These are phyloP conservation scores for Echium plantagineum DNA, from an alignment of 257 asterid genomes.

Conservation along the genomic window DNA sequence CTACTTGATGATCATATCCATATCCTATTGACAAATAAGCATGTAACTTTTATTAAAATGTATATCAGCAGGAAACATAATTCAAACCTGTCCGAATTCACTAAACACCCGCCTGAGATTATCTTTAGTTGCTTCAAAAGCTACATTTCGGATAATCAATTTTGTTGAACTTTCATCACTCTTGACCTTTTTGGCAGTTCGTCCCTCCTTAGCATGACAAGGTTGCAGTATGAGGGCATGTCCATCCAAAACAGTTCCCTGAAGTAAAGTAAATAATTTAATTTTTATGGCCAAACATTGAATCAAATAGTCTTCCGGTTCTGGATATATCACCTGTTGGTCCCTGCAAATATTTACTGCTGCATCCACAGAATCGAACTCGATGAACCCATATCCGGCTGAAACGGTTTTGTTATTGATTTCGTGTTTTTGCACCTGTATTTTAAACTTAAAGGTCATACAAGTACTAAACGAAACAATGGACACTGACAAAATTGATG, in stretches of 20 bases:
- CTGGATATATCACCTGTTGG: conserved; percentile 41
- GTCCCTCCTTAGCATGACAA: conserved; percentile 56
- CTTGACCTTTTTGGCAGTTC: conserved; percentile 29
- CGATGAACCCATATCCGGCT: conserved; percentile 88
- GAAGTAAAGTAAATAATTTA: conserved; percentile 17
- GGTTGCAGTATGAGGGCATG: conserved; percentile 86
- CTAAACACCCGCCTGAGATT: conserved; percentile 72
- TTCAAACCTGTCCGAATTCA: conserved; percentile 81
- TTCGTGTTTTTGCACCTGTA: conserved; percentile 74
- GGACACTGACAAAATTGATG: not conserved
- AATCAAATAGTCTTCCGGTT: not conserved
- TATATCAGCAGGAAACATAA: not conserved
- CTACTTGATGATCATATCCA: not conserved
- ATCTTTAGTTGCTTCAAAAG: conserved; percentile 91
- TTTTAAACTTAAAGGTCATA: not conserved
- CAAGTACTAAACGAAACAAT: conserved; percentile 3
- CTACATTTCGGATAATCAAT: conserved; percentile 83
- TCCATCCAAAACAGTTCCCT: conserved; percentile 91
- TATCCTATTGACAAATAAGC: not conserved
- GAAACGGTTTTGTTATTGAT: conserved; percentile 83
- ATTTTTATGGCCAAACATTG: not conserved
- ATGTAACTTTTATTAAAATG: not conserved
- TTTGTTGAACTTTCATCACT: conserved; percentile 70
- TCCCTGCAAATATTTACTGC: conserved; percentile 65
- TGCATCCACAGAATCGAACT: conserved; percentile 74